These are phyloP conservation scores for Endocarpon pusillum DNA, from an alignment of 495 filamentous ascomycete species.

Conservation along the genomic window DNA sequence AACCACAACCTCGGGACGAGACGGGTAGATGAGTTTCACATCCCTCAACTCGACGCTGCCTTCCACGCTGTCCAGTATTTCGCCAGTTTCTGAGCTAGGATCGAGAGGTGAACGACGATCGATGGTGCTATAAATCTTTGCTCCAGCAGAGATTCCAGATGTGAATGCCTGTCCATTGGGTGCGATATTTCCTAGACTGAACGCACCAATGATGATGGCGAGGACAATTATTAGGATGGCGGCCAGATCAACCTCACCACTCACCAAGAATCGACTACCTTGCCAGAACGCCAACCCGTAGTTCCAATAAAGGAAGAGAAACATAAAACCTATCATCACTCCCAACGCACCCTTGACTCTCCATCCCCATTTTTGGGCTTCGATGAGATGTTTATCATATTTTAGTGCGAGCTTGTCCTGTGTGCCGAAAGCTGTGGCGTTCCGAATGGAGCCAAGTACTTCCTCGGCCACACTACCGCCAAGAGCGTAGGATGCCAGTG, in stretches of 20 bases:
- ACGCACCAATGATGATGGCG: conserved; percentile 4
- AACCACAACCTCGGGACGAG: conserved; percentile 19
- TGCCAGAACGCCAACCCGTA: conserved; percentile 11
- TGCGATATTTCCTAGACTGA: conserved; percentile 8
- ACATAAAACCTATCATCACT: conserved; percentile 4
- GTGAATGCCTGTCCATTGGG: conserved; percentile 24
- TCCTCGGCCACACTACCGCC: conserved; percentile 9
- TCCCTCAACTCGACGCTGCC: conserved; percentile 36
- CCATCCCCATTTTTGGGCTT: neutral
- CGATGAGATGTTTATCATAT: conserved; percentile 6
- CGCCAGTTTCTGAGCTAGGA: conserved; percentile 17
- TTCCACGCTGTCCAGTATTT: neutral
- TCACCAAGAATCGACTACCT: conserved; percentile 5
- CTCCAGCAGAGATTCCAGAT: conserved; percentile 17
- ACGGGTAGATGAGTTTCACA: conserved; percentile 38
- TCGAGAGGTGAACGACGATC: conserved; percentile 21
- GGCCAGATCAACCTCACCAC: conserved; percentile 4
- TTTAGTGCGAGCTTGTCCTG: conserved; percentile 5
- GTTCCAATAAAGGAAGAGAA: conserved; percentile 3
- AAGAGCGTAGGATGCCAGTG: neutral
- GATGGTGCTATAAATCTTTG: conserved; percentile 21
- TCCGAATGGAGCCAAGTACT: conserved; percentile 6
- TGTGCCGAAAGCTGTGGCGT: conserved; percentile 6
- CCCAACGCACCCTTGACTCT: conserved; percentile 1
- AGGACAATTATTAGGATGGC: conserved; percentile 4